Conservation (phyloP, 108 stramenopile genomes). For the Discostella pseudostelligera region DNA sequence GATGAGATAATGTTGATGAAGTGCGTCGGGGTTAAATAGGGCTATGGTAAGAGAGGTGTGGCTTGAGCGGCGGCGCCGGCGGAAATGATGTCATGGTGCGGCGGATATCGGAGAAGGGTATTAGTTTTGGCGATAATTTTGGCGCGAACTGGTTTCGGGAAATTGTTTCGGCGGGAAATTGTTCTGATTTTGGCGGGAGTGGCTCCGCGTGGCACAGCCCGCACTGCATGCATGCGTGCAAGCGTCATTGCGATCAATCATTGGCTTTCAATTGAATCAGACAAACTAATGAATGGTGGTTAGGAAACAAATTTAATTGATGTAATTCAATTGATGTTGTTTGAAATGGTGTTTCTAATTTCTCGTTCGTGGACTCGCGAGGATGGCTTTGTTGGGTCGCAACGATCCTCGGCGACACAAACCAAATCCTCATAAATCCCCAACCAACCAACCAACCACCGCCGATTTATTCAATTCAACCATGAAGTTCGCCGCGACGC, state of each 20-base stretch:
- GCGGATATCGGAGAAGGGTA: too few relatives aligned
- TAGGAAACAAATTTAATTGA: background rate
- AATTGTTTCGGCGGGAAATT: too few relatives aligned
- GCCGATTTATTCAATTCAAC: background rate
- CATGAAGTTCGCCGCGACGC: constrained; percentile 8
- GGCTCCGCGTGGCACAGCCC: too few relatives aligned
- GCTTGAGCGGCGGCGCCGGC: too few relatives aligned
- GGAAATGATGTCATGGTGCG: too few relatives aligned
- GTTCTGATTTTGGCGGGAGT: too few relatives aligned
- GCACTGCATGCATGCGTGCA: too few relatives aligned
- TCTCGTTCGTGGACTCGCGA: background rate
- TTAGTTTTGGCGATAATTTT: too few relatives aligned
- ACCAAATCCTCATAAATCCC: background rate
- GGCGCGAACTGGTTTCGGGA: too few relatives aligned
- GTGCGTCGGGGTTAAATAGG: background rate
- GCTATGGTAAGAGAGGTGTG: background rate
- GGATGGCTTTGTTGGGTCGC: background rate
- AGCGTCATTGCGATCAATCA: too few relatives aligned
- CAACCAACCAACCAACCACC: background rate
- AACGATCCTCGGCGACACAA: background rate
- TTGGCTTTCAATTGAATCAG: background rate
- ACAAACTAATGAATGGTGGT: background rate
- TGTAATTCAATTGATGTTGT: background rate
- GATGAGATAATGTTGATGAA: too few relatives aligned
- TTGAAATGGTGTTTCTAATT: background rate